phyloP scores from a whole-genome alignment of 306 rosid species.

The Cucurbita maxima region DNA sequence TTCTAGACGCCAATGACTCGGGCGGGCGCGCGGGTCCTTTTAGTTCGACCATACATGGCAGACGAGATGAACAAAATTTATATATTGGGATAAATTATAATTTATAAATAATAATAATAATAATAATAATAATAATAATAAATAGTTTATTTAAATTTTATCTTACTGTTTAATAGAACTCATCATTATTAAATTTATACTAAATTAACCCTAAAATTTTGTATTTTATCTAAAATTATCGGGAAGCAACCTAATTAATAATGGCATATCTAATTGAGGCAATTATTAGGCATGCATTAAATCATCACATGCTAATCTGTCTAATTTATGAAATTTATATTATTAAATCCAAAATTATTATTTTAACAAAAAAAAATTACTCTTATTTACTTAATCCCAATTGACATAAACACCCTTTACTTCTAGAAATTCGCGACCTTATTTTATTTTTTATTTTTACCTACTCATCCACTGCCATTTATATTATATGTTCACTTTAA shows the following conservation, averaged over 20 bases:
- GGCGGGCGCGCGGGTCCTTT: neutral
- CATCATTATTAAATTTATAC: too few species aligned
- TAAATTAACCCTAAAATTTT: too few species aligned
- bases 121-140: too few species aligned
- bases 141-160: too few species aligned
- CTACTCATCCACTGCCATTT: neutral
- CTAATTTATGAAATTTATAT: neutral
- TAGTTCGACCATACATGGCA: too few species aligned
- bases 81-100: too few species aligned
- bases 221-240: too few species aligned
- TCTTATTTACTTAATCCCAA: neutral
- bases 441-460: neutral
- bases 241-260: too few species aligned
- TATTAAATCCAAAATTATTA: neutral
- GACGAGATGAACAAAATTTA: too few species aligned
- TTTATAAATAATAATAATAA: too few species aligned
- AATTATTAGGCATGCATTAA: neutral
- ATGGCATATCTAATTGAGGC: neutral
- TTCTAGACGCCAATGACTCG: neutral
- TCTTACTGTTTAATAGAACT: too few species aligned
- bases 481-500: neutral
- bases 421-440: neutral
- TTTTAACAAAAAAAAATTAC: neutral
- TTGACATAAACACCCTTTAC: neutral
- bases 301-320: conserved; percentile 13